Conservation (phyloP, 805 yeast species). For the Candida maris region DNA sequence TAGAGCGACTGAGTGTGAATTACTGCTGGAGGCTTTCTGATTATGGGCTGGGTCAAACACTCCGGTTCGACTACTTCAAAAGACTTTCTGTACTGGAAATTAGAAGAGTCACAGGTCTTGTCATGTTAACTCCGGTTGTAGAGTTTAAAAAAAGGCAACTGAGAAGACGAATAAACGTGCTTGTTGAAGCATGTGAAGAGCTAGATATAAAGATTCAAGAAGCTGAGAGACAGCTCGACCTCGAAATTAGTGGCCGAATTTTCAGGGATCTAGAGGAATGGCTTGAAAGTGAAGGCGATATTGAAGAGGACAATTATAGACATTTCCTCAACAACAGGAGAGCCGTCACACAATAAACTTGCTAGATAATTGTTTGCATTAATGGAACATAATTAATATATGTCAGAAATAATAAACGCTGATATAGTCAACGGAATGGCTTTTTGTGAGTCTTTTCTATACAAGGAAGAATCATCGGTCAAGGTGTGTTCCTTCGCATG, state of each 20-base stretch:
- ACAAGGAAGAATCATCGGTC: too few species aligned
- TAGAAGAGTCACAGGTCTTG: slow-evolving; percentile 54
- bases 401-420: too few species aligned
- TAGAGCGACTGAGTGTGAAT: slow-evolving; percentile 72
- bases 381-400: too few species aligned
- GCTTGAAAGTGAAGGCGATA: slow-evolving; percentile 49
- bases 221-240: slow-evolving; percentile 58
- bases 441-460: too few species aligned
- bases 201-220: slow-evolving; percentile 55
- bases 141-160: slow-evolving; percentile 56
- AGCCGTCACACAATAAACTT: background rate
- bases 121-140: slow-evolving; percentile 61
- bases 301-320: slow-evolving; percentile 25
- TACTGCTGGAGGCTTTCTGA: slow-evolving; percentile 49
- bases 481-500: too few species aligned
- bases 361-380: background rate
- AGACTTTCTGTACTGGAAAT: slow-evolving; percentile 73
- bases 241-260: slow-evolving; percentile 51
- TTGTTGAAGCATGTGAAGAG: slow-evolving; percentile 77
- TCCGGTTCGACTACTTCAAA: slow-evolving; percentile 47
- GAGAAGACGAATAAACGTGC: slow-evolving; percentile 42
- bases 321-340: slow-evolving; percentile 11
- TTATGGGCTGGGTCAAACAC: slow-evolving; percentile 29
- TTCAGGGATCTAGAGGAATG: slow-evolving; percentile 62
- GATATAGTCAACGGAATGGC: too few species aligned